These are phyloP conservation scores for Fusarium odoratissimum DNA, from an alignment of 2,329 filamentous ascomycete species.

Conservation along the genomic window DNA sequence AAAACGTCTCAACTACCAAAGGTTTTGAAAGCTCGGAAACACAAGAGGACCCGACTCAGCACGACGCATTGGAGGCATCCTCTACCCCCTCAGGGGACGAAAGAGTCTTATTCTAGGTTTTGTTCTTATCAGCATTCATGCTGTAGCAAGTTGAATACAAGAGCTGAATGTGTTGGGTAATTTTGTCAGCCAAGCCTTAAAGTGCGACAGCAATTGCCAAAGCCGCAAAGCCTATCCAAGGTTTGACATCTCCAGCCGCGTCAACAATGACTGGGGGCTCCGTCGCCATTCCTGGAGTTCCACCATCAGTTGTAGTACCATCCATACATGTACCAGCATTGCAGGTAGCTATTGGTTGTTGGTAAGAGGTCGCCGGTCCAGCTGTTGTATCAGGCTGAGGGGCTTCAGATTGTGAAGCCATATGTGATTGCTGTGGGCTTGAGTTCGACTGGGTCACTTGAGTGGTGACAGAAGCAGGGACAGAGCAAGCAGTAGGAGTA, in stretches of 20 bases:
- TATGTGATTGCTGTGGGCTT: neutral
- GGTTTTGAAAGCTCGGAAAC: no score
- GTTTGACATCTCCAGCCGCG: neutral
- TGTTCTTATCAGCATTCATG: neutral
- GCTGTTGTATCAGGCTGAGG: neutral
- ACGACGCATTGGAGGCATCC: neutral
- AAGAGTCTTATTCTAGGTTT: neutral
- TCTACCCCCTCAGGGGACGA: no score
- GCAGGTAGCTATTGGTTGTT: neutral
- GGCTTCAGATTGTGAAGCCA: neutral
- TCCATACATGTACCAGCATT: neutral
- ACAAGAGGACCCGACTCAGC: neutral
- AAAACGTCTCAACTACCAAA: neutral
- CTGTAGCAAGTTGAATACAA: neutral
- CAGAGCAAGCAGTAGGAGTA: conserved; percentile 10
- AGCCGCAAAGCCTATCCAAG: neutral
- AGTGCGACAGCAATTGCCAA: neutral
- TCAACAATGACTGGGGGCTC: neutral
- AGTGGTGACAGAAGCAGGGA: neutral
- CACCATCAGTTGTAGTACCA: neutral
- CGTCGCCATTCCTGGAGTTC: neutral
- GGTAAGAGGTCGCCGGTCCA: neutral
- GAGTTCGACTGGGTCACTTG: neutral
- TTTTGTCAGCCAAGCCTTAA: neutral
- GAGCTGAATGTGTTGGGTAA: no score